Evolutionary conservation across 73 alveolate species (phyloP).

Genomic region (Tetrahymena thermophila): DNA sequence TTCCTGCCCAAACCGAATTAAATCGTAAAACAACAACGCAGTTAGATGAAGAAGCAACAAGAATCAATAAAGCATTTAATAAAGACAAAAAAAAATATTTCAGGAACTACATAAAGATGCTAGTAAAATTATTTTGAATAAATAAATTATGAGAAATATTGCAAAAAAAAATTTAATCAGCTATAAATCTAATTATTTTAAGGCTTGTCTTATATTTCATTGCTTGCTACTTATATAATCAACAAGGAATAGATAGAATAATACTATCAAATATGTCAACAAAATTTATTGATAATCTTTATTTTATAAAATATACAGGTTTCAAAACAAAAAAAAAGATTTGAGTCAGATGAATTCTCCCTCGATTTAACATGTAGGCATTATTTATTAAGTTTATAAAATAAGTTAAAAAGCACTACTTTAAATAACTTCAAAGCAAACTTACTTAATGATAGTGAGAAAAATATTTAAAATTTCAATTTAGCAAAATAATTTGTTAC

Average conservation of each 20-base stretch:
- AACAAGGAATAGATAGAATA: neutral
- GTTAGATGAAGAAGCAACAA: neutral
- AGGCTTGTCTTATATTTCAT: neutral
- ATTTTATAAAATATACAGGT: slow-evolving; percentile 10
- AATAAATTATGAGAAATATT: neutral
- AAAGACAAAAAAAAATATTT: neutral
- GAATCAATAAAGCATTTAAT: neutral
- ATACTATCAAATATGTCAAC: neutral
- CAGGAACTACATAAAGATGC: neutral
- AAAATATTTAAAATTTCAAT: too few species aligned
- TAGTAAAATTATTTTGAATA: neutral
- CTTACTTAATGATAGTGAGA: too few species aligned
- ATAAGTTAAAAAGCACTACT: too few species aligned
- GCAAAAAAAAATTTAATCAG: neutral
- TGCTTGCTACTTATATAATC: neutral
- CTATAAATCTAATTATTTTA: neutral
- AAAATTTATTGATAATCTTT: neutral
- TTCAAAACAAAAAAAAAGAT: slow-evolving; percentile 49
- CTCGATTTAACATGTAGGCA: slow-evolving; percentile 65
- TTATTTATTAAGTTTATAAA: neutral
- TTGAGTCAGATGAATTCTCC: slow-evolving; percentile 57
- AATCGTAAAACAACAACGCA: neutral
- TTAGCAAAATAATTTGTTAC: too few species aligned
- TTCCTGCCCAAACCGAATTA: neutral
- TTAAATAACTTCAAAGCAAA: too few species aligned